Evolutionary conservation across 2,329 filamentous ascomycete genomes (phyloP), one percentile per base, ranked within the genome.

Genomic region (Didymella pomorum): DNA sequence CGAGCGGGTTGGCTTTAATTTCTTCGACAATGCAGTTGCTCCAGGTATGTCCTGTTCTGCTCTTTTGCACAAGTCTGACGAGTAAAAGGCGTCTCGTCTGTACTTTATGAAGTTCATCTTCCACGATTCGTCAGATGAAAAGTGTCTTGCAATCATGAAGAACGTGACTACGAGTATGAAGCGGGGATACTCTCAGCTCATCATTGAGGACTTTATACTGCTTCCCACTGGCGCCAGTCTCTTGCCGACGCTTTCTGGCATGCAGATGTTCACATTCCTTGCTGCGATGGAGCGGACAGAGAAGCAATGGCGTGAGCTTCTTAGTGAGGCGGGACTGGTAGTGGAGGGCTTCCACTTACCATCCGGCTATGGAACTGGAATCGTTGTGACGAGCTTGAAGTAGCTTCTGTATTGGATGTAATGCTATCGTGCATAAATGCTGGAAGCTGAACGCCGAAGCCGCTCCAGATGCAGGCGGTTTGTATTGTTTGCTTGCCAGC

Each of bases 11-110:
- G 63, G 58, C 10, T 63, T 56, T 29, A 58, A 71, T 23, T 72
- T 74, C 62, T 73, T 74, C 60, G 60, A 31, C 48, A 60, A 28
- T 64, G 28, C 21, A 21, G 52, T 52, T 3, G 46, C 21, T 26
- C 21, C 10, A 21, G 37, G 28, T 56, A 44, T 7, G 52, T 35
- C 23, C 47, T 26, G 21, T 44, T 12, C 25, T 29, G 16, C 6
- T 41, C 23, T 31, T 14, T 20, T 25, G 9, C 10, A 11, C 29
- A 28, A 11, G 7, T 29, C 31, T 37, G 31, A 31, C 16, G 16
- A 3, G 12, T 39, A 18, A 12, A 10, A 31, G 41, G 31, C n/a
- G 5, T 58, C 56, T 18, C 52, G 60, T 6, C n/a, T 60, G 23
- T 62, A 62, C 16, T 60, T 51, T 25, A 54, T 60, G 48, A 52